Evolutionary conservation across 2,329 filamentous ascomycete genomes (phyloP), one percentile per base, ranked within the genome.

Genomic region (Aspergillus melleus): DNA sequence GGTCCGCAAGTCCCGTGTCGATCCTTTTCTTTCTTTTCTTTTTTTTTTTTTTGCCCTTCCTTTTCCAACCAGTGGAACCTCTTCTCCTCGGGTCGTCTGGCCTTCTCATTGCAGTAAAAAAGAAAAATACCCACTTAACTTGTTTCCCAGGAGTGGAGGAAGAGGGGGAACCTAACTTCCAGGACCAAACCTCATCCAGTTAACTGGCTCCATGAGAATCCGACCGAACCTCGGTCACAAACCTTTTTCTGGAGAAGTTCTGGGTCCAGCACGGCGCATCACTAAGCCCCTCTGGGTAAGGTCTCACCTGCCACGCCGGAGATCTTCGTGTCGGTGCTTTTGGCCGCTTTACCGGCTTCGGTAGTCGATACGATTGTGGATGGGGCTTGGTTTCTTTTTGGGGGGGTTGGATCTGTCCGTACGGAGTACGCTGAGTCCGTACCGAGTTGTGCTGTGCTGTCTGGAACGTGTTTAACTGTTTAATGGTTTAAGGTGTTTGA

Each of bases 1-100:
- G 54, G 59, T 24, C 55, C 57, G 59, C 53, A 63, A 65, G 61
- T 62, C 58, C 60, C 56, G 60, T 65, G 64, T 65, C 61, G 64
- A 65, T 65, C 61, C 36, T 54, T 55, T 16, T 12, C 16, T 36
- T 36, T 36, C 16, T 14, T 36, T 2, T 36, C n/a, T n/a, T n/a
- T 12, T 36, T 36, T 36, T 36, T 36, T 14, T 36, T 2, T 36
- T 22, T 22, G 3, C 5, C 12, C 10, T 32, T 32, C 12, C 10
- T 11, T 52, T 20, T 16, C 14, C 6, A n/a, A 42, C 32, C 20
- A 11, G 30, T 44, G 32, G 54, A 24, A 47, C n/a, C 24, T 59
- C 22, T 53, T 59, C 22, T 53, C 52, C 55, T 47, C 61, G 52
- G 53, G 63, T 63, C 55, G 58, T 63, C 52, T 59, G 53, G 55